Evolutionary conservation across 805 yeast species (phyloP).

Genomic region (Lipomyces starkeyi): DNA sequence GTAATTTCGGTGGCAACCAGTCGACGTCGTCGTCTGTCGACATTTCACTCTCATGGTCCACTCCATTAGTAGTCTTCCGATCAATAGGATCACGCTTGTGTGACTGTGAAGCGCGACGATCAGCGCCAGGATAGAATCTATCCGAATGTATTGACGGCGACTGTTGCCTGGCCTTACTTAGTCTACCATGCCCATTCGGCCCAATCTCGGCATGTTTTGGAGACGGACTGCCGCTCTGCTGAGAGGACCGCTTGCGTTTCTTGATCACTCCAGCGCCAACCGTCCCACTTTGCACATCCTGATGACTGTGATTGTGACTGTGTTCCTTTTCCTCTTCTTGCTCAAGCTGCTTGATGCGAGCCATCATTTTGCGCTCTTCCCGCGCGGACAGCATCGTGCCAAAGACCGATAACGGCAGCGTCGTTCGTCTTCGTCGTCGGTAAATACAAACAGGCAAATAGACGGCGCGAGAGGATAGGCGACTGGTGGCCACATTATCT

Average conservation of each 20-base stretch:
- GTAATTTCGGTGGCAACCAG: conserved; percentile 35
- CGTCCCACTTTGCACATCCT: background rate
- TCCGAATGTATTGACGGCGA: background rate
- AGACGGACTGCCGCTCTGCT: background rate
- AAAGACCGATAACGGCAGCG: background rate
- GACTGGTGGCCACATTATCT: conserved; percentile 8
- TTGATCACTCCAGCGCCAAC: conserved; percentile 10
- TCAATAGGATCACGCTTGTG: conserved; percentile 5
- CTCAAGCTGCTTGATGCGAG: conserved; percentile 34
- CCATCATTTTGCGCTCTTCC: conserved; percentile 35
- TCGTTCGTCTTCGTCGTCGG: background rate
- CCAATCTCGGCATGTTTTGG: background rate
- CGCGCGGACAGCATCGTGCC: conserved; percentile 30
- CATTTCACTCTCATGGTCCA: conserved; percentile 27
- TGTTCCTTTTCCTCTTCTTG: conserved; percentile 25
- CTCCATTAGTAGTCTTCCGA: conserved; percentile 3
- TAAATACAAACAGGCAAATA: conserved; percentile 2
- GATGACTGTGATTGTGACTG: background rate
- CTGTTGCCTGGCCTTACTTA: background rate
- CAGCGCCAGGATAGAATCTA: background rate
- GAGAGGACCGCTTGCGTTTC: conserved; percentile 19
- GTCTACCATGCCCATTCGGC: background rate
- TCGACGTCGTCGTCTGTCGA: conserved; percentile 35
- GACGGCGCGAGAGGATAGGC: conserved; percentile 9
- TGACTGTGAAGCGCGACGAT: background rate